Conservation (phyloP, 1,284 basidiomycete genomes). For the Quambalaria eucalypti region DNA sequence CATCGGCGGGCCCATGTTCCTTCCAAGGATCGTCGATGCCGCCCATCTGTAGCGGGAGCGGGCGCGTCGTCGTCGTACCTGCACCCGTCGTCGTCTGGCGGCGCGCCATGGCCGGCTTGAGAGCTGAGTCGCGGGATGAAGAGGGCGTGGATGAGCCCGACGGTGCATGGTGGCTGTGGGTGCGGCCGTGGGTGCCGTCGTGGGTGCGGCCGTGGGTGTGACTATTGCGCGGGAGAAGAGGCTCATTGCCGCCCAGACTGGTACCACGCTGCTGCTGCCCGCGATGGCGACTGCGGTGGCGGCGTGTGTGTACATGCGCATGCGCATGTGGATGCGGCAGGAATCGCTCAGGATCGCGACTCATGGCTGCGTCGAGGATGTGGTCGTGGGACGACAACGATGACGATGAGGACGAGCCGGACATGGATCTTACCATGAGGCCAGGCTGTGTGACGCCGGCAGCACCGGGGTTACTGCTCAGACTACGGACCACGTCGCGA, state of each 20-base stretch:
- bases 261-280: neutral
- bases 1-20: conserved; percentile 22
- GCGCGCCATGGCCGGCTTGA: no score
- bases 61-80: no score
- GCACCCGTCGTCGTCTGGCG: no score
- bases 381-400: conserved; percentile 21
- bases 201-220: no score
- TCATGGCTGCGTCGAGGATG: conserved; percentile 30
- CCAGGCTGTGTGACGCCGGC: neutral
- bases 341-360: conserved; percentile 33
- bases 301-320: no score
- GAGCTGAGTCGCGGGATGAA: no score
- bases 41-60: conserved; percentile 10
- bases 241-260: neutral
- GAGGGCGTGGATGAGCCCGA: no score
- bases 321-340: conserved; percentile 23
- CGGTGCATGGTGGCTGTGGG: no score
- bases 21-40: conserved; percentile 31
- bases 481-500: conserved; percentile 65
- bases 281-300: conserved; percentile 6
- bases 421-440: no score
- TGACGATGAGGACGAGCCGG: no score
- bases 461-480: neutral
- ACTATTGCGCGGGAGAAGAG: no score
- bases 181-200: no score